Conservation (phyloP, 129 eudicot species). For the Artemisia tridentata region DNA sequence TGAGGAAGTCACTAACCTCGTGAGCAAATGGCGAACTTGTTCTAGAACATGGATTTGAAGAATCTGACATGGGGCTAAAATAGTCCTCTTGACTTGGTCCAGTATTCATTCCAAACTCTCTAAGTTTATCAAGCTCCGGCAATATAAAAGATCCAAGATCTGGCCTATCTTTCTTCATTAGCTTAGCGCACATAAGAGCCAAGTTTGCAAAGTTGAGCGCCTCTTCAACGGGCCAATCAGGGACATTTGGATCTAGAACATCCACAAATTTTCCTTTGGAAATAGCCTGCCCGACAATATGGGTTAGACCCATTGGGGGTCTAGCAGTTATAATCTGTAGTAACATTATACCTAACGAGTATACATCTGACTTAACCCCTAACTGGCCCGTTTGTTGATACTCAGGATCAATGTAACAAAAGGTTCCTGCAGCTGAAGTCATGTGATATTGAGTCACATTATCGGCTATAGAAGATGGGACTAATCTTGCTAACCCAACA, state of each 20-base stretch:
- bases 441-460: conserved; percentile 47
- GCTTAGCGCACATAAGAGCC: conserved; percentile 53
- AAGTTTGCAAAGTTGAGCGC: conserved; percentile 43
- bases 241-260: conserved; percentile 44
- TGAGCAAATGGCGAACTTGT: too few relatives aligned
- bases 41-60: too few relatives aligned
- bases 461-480: conserved; percentile 42
- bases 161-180: conserved; percentile 55
- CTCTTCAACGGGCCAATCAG: conserved; percentile 52
- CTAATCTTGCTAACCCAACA: conserved; percentile 61
- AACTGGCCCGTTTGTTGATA: conserved; percentile 62
- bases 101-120: conserved; percentile 26
- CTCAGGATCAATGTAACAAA: conserved; percentile 65
- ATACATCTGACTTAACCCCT: conserved; percentile 60
- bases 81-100: too few relatives aligned
- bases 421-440: conserved; percentile 67
- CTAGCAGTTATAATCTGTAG: conserved; percentile 51
- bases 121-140: conserved; percentile 52
- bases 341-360: conserved; percentile 57
- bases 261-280: conserved; percentile 39
- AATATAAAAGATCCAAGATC: conserved; percentile 49
- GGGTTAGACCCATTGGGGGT: conserved; percentile 57
- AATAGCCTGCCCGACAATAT: conserved; percentile 37
- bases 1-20: too few relatives aligned
- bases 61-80: too few relatives aligned